Evolutionary conservation across 192 early-diverging fungal species (phyloP), one percentile per base, ranked within the genome.

Genomic region (Linnemannia exigua): DNA sequence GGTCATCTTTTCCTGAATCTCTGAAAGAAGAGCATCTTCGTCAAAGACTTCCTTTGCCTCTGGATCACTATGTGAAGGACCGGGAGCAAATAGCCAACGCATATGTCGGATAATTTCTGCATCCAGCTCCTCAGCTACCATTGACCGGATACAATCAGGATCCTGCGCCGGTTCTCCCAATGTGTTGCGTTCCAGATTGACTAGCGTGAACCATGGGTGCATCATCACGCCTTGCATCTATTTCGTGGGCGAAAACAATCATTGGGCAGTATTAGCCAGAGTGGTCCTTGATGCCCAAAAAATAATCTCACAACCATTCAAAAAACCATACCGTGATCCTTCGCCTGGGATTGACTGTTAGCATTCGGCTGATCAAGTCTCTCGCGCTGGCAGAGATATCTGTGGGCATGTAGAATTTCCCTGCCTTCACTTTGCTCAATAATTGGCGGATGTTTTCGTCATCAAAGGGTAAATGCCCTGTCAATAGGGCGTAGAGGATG

Each of bases 391-490:
- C 50, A 22, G 90, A 91, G 35, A 91, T 89, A 46, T 91, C 89
- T n/a, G 85, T 79, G 1, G 90, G 90, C 88, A 91, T 91, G 28
- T 82, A 87, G 66, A 88, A 91, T 44, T 89, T 89, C 12, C 90
- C 90, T 25, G 87, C 73, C 67, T 91, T 91, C 33, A 91, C 90
- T 67, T 85, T 85, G 19, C 83, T 76, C 36, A 85, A 54, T 5
- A 85, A 52, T 25, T 85, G 83, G 0, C 83, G 77, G 48, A 85
- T 85, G 41, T 85, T 85, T 15, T 85, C 83, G 61, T 85, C 83
- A 31, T 91, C 90, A 76, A 97, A 97, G 0, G 96, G 96, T 37
- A 97, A 80, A 38, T 91, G 88, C 3, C 94, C 96, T 15, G 93
- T 91, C 38, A 97, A 79, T 69, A 97, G 86, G 22, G 94, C 92